Evolutionary conservation across 306 rosid genomes (phyloP), one percentile per base, ranked within the genome.

Genomic region (Vigna radiata): DNA sequence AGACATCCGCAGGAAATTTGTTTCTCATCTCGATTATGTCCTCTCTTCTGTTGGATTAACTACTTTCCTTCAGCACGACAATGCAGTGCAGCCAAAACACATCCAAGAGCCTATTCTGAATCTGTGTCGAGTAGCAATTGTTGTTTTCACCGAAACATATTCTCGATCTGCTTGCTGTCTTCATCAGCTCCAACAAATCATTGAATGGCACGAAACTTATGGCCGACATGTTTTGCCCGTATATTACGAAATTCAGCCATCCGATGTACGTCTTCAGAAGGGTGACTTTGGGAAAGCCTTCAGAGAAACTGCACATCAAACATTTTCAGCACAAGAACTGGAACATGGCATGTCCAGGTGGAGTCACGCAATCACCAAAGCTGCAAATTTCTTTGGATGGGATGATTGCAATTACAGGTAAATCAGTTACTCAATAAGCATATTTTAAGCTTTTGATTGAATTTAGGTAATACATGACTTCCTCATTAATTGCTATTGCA

Each of bases 91-190:
- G 10, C 79, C 71, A 23, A 11, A 3, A 1, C 3, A 15, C 0
- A 2, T 83, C 21, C 1, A 2, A 1, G 3, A 11, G 13, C 18
- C 16, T 4, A 3, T 36, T 36, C 6, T 5, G 10, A 15, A 15
- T 70, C 71, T 77, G 1, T 83, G 80, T 18, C 27, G 1, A 0
- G 49, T 78, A 29, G 25, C 73, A 0, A 0, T 83, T 0, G 36
- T 78, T 50, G 56, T 78, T 60, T 18, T 78, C 31, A 78, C 83
- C 1, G 0, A 0, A 8, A 50, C 0, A 0, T 78, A 78, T 5
- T 19, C 56, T 0, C 6, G 1, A 3, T 83, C 83, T 6, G 18
- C 12, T 4, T 83, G 83, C 77, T 83, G 86, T 78, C 80, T 83
- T 1, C 3, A 14, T 4, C 80, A 83, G 1, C 77, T 73, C 5